Conservation (phyloP, 495 filamentous ascomycete species). For the Pseudotulostoma volvatum region DNA sequence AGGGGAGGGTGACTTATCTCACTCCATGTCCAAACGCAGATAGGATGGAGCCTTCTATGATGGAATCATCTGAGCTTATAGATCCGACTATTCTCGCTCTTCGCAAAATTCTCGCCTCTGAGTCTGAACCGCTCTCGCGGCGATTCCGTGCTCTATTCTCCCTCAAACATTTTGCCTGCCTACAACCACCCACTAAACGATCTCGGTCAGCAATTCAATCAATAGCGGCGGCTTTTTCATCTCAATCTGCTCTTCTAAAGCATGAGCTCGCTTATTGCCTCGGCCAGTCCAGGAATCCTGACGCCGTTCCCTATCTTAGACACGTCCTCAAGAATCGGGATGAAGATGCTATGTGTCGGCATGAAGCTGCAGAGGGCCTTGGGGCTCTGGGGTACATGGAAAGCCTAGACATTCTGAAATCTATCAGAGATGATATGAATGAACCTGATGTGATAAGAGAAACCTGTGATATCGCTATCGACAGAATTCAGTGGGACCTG, state of each 20-base stretch:
- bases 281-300: constrained; percentile 66
- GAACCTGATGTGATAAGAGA: constrained; percentile 73
- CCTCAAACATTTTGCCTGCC: constrained; percentile 76
- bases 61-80: not conserved
- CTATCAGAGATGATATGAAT: constrained; percentile 49
- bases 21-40: not conserved
- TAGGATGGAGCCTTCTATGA: not conserved
- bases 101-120: constrained; percentile 60
- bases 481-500: constrained; percentile 85
- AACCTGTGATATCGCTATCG: constrained; percentile 93
- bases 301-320: constrained; percentile 57
- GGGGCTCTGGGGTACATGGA: constrained; percentile 64
- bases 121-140: constrained; percentile 63
- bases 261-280: constrained; percentile 97
- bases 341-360: constrained; percentile 89
- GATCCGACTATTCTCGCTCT: constrained; percentile 38
- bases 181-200: constrained; percentile 41
- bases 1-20: no score
- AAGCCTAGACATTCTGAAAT: constrained; percentile 54
- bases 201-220: constrained; percentile 70
- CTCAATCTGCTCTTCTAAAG: constrained; percentile 73
- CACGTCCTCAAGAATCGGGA: constrained; percentile 56
- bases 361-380: constrained; percentile 91
- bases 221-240: constrained; percentile 75
- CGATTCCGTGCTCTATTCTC: constrained; percentile 97